Base-by-base conservation (phyloP, 2,329 filamentous ascomycete genomes). In the Fusarium ramigenum region DNA sequence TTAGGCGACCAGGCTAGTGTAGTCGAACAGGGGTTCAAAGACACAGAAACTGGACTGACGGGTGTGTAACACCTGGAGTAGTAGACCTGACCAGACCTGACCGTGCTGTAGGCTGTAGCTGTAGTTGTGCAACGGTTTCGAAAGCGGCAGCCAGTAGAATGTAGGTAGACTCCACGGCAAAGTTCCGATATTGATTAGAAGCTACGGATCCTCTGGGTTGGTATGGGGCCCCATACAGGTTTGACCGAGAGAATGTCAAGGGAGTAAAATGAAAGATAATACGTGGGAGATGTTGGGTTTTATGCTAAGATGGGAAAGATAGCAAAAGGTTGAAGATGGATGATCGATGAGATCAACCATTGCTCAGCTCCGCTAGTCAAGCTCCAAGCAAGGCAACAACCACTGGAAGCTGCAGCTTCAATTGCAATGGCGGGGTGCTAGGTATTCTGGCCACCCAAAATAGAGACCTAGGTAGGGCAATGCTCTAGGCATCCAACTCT, bases 21-120 rank as follows among this genome's bases (percentile, higher is more conserved):
- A 60, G 42, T 62, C 46, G 57, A 72, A 36, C 72, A 72, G 64
- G 72, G 72, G 72, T 72, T 61, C 43, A 57, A 32, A 42, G 49
- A 65, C 44, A 58, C 50, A 60, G 47, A 74, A 52, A 49, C 25
- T 43, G 59, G 50, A 49, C 25, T 43, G 50, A 54, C 19, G 40
- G 62, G 63, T 52, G 62, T 72, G 59, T 25, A 60, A 37, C 43
- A 49, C 46, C 32, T 36, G 30, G 32, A 34, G 32, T 7, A 34
- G 47, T 37, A 37, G 16, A 61, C 21, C 65, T 44, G 39, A 61
- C 21, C 65, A 49, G 39, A 61, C 23, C 65, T 49, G 60, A 43
- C 49, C 36, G 50, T 68, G 43, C 46, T 23, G 58, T 49, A 44
- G n/a, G 42, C 42, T 43, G n/a, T 40, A 40, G 37, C 39, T 40